Evolutionary conservation across 306 rosid species (phyloP).

Genomic region (Prunus fruticosa): DNA sequence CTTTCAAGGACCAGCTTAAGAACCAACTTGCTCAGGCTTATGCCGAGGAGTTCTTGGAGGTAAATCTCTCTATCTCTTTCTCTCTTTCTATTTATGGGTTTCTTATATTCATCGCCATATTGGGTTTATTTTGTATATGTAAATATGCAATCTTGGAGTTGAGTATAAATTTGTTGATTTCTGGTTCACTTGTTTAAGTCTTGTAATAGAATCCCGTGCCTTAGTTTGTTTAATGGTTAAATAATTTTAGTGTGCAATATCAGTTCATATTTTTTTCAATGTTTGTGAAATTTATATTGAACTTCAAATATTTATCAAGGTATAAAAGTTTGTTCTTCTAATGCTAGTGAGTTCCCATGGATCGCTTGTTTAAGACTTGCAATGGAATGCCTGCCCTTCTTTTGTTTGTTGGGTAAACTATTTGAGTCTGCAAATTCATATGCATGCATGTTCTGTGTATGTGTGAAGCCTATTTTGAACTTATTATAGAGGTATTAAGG

Average conservation of each 20-base stretch:
- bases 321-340: background rate
- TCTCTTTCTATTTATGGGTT: background rate
- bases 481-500: background rate
- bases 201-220: no score
- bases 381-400: background rate
- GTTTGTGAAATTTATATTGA: no score
- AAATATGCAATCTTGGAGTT: background rate
- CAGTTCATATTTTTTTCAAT: background rate
- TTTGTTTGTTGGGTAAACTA: background rate
- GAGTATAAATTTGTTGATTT: background rate
- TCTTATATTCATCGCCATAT: background rate
- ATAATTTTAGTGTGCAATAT: background rate
- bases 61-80: background rate
- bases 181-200: background rate
- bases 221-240: background rate
- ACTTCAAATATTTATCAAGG: background rate
- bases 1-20: slow-evolving; percentile 71
- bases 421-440: background rate
- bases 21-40: slow-evolving; percentile 85
- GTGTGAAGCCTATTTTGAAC: background rate
- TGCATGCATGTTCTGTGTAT: background rate
- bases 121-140: background rate
- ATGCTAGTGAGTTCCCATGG: background rate
- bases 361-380: background rate
- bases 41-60: slow-evolving; percentile 95